Conservation (phyloP, 1,139 yeast genomes). For the Pichia norvegensis region DNA sequence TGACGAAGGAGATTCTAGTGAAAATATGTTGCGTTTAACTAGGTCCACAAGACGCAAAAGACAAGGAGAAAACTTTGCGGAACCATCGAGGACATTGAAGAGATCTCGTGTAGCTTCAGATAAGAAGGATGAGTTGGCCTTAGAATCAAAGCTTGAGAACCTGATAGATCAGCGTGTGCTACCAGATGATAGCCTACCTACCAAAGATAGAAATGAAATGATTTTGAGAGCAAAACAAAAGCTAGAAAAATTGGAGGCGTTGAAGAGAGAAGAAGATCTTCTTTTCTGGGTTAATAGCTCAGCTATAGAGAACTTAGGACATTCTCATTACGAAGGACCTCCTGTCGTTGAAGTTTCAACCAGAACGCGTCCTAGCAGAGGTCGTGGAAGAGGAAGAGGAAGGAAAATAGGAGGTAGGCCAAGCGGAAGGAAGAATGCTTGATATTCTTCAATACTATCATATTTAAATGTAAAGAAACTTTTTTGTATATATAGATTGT, state of each 20-base stretch:
- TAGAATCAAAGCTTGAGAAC: neutral
- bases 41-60: conserved; percentile 5
- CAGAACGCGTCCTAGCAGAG: conserved; percentile 1
- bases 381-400: conserved; percentile 8
- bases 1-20: conserved; percentile 10
- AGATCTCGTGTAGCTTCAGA: conserved; percentile 2
- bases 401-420: neutral
- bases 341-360: conserved; percentile 19
- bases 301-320: conserved; percentile 46
- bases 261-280: conserved; percentile 10
- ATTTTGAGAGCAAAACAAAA: conserved; percentile 1
- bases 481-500: too few species aligned
- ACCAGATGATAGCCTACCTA: neutral
- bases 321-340: conserved; percentile 49
- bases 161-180: conserved; percentile 4
- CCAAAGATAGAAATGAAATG: conserved; percentile 2
- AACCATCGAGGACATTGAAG: neutral
- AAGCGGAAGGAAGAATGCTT: neutral
- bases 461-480: neutral
- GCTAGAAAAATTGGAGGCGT: conserved; percentile 2
- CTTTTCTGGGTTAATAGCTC: conserved; percentile 49
- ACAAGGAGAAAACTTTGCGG: neutral
- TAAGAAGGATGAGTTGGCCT: neutral
- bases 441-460: neutral
- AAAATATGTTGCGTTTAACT: neutral